Percentiles rank a stretch among this genome's conserved stretches.
phyloP scores from a whole-genome alignment of 148 eudicot species.

The Chenopodium quinoa region DNA sequence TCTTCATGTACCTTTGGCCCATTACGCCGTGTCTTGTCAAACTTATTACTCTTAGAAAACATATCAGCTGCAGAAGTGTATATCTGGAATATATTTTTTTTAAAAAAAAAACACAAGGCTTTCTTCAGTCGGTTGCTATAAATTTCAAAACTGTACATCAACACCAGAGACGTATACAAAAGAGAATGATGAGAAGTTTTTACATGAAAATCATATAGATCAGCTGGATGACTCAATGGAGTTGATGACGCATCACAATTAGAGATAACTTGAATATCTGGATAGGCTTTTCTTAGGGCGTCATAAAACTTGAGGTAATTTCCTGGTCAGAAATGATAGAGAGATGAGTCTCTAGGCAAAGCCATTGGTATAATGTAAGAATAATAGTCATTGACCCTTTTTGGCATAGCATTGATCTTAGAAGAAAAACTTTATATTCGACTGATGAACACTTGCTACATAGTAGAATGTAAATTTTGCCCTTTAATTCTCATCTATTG shows the following conservation, averaged over 20 bases:
- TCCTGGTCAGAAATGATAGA: slow-evolving; percentile 40
- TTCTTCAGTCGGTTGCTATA: not conserved
- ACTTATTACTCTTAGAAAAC: slow-evolving; percentile 53
- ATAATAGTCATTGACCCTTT: not conserved
- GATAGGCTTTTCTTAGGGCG: slow-evolving; percentile 68
- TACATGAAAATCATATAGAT: slow-evolving; percentile 88
- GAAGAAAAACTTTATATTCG: not conserved
- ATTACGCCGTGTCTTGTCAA: slow-evolving; percentile 52
- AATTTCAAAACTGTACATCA: not conserved
- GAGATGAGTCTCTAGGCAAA: slow-evolving; percentile 4
- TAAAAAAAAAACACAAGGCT: slow-evolving; percentile 8
- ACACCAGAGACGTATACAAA: not conserved
- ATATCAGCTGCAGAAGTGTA: slow-evolving; percentile 51
- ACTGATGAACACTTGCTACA: not conserved
- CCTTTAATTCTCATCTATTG: not conserved
- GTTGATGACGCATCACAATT: slow-evolving; percentile 69
- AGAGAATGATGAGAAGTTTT: slow-evolving; percentile 21
- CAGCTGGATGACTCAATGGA: slow-evolving; percentile 83
- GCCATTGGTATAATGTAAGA: slow-evolving; percentile 14
- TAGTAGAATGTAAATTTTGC: not conserved
- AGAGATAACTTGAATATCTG: slow-evolving; percentile 76
- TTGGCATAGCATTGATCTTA: not conserved
- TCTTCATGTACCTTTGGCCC: slow-evolving; percentile 65
- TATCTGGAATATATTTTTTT: slow-evolving; percentile 33
- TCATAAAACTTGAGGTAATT: slow-evolving; percentile 74